These are phyloP conservation scores for Aureobasidium mangrovei DNA, from an alignment of 2,329 filamentous ascomycete species.

Conservation along the genomic window DNA sequence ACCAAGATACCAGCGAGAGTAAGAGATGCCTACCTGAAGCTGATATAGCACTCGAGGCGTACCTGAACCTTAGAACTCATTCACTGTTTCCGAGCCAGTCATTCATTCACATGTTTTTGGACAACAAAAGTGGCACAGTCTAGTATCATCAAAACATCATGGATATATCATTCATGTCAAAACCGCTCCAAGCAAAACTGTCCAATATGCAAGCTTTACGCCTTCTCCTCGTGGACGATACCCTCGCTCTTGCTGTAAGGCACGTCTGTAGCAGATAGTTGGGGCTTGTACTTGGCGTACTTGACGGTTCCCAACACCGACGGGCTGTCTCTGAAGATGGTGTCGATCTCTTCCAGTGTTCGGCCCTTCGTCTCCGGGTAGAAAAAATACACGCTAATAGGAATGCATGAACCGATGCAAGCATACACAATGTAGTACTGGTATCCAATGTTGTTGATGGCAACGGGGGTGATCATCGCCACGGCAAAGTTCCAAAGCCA, in stretches of 20 bases:
- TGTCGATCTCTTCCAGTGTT: slow-evolving; percentile 26
- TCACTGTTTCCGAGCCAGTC: too few relatives aligned
- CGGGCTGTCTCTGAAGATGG: slow-evolving; percentile 20
- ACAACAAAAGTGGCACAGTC: not conserved
- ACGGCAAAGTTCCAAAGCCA: slow-evolving; percentile 38
- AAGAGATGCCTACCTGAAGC: too few relatives aligned
- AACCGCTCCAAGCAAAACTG: not conserved
- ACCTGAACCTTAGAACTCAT: too few relatives aligned
- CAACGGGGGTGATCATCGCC: slow-evolving; percentile 34
- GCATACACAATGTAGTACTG: slow-evolving; percentile 45
- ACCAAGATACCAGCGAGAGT: too few relatives aligned
- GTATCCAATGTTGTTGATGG: slow-evolving; percentile 44
- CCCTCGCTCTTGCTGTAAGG: slow-evolving; percentile 7
- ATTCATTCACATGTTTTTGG: too few relatives aligned
- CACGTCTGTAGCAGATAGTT: slow-evolving; percentile 6
- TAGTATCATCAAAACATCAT: not conserved
- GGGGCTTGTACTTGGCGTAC: slow-evolving; percentile 15
- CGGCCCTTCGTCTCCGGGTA: slow-evolving; percentile 27
- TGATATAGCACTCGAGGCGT: too few relatives aligned
- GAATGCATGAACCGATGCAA: slow-evolving; percentile 37
- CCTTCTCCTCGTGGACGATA: slow-evolving; percentile 5
- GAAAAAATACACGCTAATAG: slow-evolving; percentile 37
- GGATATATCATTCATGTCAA: not conserved
- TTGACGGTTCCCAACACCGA: slow-evolving; percentile 13
- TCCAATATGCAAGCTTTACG: not conserved